A percentile compares a stretch with the other conserved stretches of the same genome.
These are phyloP conservation scores for Allium fistulosum DNA, from an alignment of 106 monocot genomes.

Conservation along the genomic window DNA sequence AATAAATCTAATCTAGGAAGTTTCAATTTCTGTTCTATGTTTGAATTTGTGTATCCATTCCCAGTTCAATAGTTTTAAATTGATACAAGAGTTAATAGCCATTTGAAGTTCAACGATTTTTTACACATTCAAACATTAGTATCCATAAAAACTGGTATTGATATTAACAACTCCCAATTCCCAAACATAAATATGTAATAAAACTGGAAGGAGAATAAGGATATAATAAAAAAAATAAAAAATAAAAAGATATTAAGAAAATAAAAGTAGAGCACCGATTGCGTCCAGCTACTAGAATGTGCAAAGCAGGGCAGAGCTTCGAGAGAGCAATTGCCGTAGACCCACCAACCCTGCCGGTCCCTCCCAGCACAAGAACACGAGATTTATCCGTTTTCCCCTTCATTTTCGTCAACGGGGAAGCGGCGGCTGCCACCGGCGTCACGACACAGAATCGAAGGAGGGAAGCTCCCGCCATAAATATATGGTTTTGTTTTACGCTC, in stretches of 20 bases:
- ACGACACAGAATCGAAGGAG: neutral
- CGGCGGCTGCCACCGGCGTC: slow-evolving; percentile 1
- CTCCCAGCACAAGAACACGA: slow-evolving; percentile 75
- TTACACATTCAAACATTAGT: neutral
- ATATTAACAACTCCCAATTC: neutral
- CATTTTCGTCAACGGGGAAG: slow-evolving; percentile 1
- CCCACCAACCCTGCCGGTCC: slow-evolving; percentile 85
- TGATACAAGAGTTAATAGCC: no score
- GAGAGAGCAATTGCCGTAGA: slow-evolving; percentile 87
- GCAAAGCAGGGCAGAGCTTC: slow-evolving; percentile 59
- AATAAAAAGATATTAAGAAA: neutral
- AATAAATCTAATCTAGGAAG: no score
- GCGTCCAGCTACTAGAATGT: slow-evolving; percentile 63
- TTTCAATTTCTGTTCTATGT: no score
- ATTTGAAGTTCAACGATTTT: neutral
- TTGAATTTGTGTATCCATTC: no score
- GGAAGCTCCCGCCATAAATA: slow-evolving; percentile 23
- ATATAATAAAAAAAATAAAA: neutral
- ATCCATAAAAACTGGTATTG: neutral
- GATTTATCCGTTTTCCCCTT: slow-evolving; percentile 13
- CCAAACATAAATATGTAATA: neutral
- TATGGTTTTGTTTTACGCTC: no score
- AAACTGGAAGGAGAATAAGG: neutral
- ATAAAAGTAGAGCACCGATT: slow-evolving; percentile 32
- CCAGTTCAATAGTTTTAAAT: no score